phyloP scores from a whole-genome alignment of 352 stramenopile species.

The Globisporangium ultimum region DNA sequence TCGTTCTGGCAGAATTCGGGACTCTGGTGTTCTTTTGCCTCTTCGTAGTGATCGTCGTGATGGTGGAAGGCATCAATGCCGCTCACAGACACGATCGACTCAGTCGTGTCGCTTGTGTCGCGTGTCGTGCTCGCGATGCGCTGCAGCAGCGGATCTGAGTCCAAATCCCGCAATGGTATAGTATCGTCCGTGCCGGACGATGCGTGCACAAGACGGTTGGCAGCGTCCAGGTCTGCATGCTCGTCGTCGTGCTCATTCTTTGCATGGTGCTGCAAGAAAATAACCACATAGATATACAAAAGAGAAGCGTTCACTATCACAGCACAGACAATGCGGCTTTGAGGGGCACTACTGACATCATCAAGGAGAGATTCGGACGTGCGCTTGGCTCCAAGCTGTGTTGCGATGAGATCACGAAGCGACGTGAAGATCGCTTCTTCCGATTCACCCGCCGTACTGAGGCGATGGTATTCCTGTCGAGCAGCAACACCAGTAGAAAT shows the following conservation, averaged over 20 bases:
- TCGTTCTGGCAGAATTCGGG: background rate
- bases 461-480: slow-evolving; percentile 31
- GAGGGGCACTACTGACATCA: background rate
- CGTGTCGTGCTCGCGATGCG: background rate
- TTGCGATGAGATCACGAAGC: slow-evolving; percentile 31
- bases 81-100: slow-evolving; percentile 6
- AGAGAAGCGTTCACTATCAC: too few relatives aligned
- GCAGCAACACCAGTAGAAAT: background rate
- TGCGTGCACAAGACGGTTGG: background rate
- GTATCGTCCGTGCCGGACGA: slow-evolving; percentile 1
- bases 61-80: background rate
- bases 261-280: background rate
- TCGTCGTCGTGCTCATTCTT: background rate
- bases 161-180: too few relatives aligned
- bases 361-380: slow-evolving; percentile 4
- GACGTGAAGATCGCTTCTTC: slow-evolving; percentile 40
- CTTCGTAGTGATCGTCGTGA: background rate
- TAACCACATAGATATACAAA: too few relatives aligned
- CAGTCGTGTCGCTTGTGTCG: background rate
- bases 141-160: background rate
- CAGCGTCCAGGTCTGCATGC: slow-evolving; percentile 1
- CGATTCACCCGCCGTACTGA: slow-evolving; percentile 28
- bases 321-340: background rate
- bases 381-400: slow-evolving; percentile 10
- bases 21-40: background rate